Evolutionary conservation across 73 alveolate genomes (phyloP), one percentile per base, ranked within the genome.

Genomic region (Symbiodinium pilosum): DNA sequence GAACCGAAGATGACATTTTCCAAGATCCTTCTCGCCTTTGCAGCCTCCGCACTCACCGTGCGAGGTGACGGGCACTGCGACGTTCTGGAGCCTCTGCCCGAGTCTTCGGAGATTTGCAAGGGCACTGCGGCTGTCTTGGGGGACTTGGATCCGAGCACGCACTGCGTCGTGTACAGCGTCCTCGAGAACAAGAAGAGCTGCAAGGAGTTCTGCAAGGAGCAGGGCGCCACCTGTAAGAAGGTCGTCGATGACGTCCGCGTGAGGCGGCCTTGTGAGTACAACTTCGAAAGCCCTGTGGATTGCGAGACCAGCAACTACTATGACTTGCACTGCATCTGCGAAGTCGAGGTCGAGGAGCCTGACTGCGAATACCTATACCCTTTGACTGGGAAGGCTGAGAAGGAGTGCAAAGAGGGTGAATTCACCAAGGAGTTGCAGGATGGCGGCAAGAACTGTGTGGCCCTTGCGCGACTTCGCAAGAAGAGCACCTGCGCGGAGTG

Each of bases 311-410:
- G 38, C 11, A 64, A 64, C 81, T 64, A 64, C 81, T 64, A 64
- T 64, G 81, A 64, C 81, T 18, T 64, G 38, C 81, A 64, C 81
- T 64, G 81, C 81, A 64, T 64, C 14, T 64, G 81, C 81, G 81
- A 64, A 28, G 81, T 64, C 39, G 38, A 20, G 12, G 38, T 24
- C 39, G 81, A 64, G 81, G 38, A 26, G 81, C 32, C 81, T 3
- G 34, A 64, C 12, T 64, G 81, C 18, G 81, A 64, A 1, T 64
- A 64, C 81, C 81, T 64, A 38, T 38, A n/a, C 81, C 81, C 81
- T 20, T 38, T 64, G 81, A 64, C 32, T 18, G 81, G 81, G 38
- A 64, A 64, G 81, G 30, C 24, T 38, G 81, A 64, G 30, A 2
- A 24, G 81, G 81, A 64, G 81, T 64, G 81, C 81, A 64, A 34